These are phyloP conservation scores for barley (Hordeum vulgare) DNA, from an alignment of 176 grass and related monocot species.

Conservation along the genomic window DNA sequence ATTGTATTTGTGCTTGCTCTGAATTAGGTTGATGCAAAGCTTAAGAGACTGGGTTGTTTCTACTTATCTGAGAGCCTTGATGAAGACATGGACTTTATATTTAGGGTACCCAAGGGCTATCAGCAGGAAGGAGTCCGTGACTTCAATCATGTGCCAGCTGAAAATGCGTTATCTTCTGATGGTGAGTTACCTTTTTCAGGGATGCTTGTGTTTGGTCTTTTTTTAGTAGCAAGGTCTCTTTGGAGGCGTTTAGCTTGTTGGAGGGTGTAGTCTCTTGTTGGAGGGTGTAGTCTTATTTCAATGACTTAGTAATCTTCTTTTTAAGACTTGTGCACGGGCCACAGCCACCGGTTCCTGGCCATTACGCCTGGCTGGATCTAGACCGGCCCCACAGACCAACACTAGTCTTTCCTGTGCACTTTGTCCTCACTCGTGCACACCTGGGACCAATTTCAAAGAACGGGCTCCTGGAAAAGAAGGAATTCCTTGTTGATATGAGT, in stretches of 20 bases:
- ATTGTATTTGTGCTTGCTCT: constrained; percentile 17
- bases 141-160: constrained; percentile 34
- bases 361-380: too few relatives aligned
- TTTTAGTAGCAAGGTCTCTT: background rate
- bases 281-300: constrained; percentile 8
- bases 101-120: constrained; percentile 58
- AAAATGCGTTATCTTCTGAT: constrained; percentile 41
- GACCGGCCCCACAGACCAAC: too few relatives aligned
- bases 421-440: too few relatives aligned
- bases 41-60: constrained; percentile 77
- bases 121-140: constrained; percentile 44
- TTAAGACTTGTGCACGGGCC: too few relatives aligned
- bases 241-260: background rate
- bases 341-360: too few relatives aligned
- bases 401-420: too few relatives aligned
- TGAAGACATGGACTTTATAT: constrained; percentile 85
- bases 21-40: constrained; percentile 73
- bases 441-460: too few relatives aligned
- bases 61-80: constrained; percentile 95
- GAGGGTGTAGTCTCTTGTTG: constrained; percentile 14
- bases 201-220: background rate
- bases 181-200: constrained; percentile 39
- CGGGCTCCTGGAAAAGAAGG: too few relatives aligned
- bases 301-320: background rate
- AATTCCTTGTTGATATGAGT: too few relatives aligned